Evolutionary conservation across 2,329 filamentous ascomycete species (phyloP).

Genomic region (Orbilia quercus): DNA sequence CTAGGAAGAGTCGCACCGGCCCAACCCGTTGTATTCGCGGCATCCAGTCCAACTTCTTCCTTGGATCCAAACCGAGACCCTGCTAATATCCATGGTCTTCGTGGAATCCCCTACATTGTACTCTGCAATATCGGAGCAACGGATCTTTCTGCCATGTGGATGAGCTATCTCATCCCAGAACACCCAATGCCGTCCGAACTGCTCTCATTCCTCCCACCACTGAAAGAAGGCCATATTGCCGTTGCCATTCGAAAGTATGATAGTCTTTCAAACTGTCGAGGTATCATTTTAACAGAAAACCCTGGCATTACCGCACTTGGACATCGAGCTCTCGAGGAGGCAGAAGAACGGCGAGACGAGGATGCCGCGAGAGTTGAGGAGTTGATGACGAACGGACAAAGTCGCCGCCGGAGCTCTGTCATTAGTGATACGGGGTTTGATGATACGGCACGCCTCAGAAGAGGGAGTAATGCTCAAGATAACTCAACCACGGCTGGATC

Average conservation of each 20-base stretch:
- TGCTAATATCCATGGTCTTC: conserved; percentile 49
- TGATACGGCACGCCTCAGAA: conserved; percentile 16
- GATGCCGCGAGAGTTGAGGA: conserved; percentile 42
- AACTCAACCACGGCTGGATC: conserved; percentile 7
- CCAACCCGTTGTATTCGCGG: conserved; percentile 13
- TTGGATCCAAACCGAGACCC: conserved; percentile 20
- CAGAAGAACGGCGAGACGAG: conserved; percentile 43
- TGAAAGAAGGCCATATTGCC: conserved; percentile 47
- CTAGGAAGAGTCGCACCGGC: conserved; percentile 26
- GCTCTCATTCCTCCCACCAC: conserved; percentile 33
- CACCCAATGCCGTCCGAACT: conserved; percentile 48
- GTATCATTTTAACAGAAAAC: conserved; percentile 41
- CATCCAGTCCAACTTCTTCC: conserved; percentile 37
- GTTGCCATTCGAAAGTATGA: conserved; percentile 44
- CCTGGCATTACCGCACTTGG: conserved; percentile 36
- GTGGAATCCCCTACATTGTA: conserved; percentile 51
- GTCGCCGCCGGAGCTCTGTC: conserved; percentile 37
- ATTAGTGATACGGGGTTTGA: conserved; percentile 36
- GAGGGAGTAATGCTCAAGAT: conserved; percentile 30
- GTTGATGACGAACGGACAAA: conserved; percentile 40
- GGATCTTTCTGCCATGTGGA: conserved; percentile 51
- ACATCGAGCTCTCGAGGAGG: conserved; percentile 33
- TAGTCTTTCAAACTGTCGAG: conserved; percentile 33
- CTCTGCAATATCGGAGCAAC: conserved; percentile 34
- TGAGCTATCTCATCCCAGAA: conserved; percentile 49